Conservation (phyloP, 768 basidiomycete genomes). For the Mycena sanguinolenta region DNA sequence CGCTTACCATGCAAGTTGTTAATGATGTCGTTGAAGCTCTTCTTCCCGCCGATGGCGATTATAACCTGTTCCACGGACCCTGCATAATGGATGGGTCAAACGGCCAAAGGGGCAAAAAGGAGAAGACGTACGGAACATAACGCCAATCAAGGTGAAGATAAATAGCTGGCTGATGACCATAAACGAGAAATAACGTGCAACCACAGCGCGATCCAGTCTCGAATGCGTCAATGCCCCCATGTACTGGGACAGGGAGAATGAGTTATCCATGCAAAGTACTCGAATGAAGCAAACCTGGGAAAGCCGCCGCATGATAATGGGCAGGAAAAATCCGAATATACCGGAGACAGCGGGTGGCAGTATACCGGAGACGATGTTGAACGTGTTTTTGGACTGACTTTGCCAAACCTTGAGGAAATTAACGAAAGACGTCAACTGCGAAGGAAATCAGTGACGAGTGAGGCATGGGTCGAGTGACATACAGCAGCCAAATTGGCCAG, state of each 20-base stretch:
- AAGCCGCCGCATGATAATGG: conserved; percentile 91
- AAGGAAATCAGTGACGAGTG: conserved; percentile 30
- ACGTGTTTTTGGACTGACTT: conserved; percentile 69
- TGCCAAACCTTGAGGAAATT: conserved; percentile 83
- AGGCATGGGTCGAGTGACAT: conserved; percentile 9
- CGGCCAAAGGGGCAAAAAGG: not conserved
- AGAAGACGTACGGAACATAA: conserved; percentile 80
- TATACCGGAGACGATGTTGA: conserved; percentile 92
- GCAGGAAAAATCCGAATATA: conserved; percentile 91
- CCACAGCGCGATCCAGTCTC: conserved; percentile 88
- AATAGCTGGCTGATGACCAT: conserved; percentile 94
- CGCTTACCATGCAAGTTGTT: conserved; percentile 57
- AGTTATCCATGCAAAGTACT: conserved; percentile 73
- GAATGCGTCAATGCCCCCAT: conserved; percentile 78
- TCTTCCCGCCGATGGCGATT: conserved; percentile 56
- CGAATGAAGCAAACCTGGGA: conserved; percentile 72
- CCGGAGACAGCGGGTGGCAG: conserved; percentile 91
- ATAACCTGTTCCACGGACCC: conserved; percentile 61
- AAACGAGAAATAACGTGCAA: conserved; percentile 94
- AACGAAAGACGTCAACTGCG: conserved; percentile 75
- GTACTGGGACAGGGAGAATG: conserved; percentile 72
- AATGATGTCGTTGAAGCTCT: conserved; percentile 62
- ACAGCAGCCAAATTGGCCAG: conserved; percentile 92
- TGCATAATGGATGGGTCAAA: conserved; percentile 34
- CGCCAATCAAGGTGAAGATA: conserved; percentile 94